These are phyloP conservation scores for Teratosphaeria nubilosa DNA, from an alignment of 2,329 filamentous ascomycete species.

Conservation along the genomic window DNA sequence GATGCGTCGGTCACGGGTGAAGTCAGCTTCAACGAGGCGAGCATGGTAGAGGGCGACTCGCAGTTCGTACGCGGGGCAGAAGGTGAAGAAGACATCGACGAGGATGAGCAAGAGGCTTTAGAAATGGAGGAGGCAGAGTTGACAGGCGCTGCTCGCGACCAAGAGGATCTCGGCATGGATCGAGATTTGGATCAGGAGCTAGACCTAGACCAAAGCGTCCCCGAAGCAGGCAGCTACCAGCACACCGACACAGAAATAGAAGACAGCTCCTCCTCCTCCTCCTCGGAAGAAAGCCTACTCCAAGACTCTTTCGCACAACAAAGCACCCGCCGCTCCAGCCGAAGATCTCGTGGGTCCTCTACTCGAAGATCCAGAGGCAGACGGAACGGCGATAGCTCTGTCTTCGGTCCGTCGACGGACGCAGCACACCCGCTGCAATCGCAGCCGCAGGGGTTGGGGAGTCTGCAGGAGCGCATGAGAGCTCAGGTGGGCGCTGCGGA, in stretches of 20 bases:
- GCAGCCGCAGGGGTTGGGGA: slow-evolving; percentile 4
- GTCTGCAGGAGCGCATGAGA: slow-evolving; percentile 21
- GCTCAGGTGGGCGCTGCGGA: slow-evolving; percentile 21
- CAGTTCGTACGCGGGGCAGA: slow-evolving; percentile 19
- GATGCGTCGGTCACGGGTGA: slow-evolving; percentile 55
- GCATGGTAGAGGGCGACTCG: slow-evolving; percentile 35
- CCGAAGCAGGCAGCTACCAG: slow-evolving; percentile 44
- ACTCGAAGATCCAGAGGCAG: slow-evolving; percentile 1
- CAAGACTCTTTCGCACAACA: slow-evolving; percentile 18
- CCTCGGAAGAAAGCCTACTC: slow-evolving; percentile 9
- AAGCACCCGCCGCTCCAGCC: slow-evolving; percentile 6
- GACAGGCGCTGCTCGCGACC: slow-evolving; percentile 37
- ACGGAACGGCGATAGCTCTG: not conserved
- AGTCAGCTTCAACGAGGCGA: slow-evolving; percentile 39
- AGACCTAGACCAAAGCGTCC: slow-evolving; percentile 40
- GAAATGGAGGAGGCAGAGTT: slow-evolving; percentile 39
- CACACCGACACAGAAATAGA: slow-evolving; percentile 46
- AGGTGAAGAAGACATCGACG: slow-evolving; percentile 29
- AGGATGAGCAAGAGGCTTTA: slow-evolving; percentile 32
- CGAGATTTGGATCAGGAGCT: slow-evolving; percentile 9
- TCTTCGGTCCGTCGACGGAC: not conserved
- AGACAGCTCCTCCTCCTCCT: slow-evolving; percentile 25
- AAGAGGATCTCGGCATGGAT: slow-evolving; percentile 33
- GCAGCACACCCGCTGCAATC: not conserved
- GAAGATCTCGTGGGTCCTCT: not conserved